phyloP scores from a whole-genome alignment of 768 basidiomycete species.

The Phlegmacium glaucopus region DNA sequence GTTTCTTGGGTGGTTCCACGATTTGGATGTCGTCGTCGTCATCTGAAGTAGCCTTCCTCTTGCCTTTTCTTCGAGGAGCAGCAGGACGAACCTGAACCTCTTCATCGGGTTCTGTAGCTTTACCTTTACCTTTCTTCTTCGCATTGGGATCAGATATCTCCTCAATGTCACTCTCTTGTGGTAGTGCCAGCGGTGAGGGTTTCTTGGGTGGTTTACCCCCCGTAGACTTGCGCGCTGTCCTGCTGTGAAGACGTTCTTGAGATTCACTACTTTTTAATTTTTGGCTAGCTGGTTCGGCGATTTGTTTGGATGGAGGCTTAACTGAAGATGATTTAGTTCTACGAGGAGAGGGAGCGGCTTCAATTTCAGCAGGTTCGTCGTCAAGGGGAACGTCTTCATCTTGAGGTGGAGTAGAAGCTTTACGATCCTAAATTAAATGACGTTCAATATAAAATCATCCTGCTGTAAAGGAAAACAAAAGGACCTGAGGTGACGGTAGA shows the following conservation, averaged over 20 bases:
- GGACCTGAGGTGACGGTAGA: constrained; percentile 22
- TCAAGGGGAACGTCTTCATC: neutral
- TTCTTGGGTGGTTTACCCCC: constrained; percentile 10
- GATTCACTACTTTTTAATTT: constrained; percentile 1
- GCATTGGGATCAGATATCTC: constrained; percentile 3
- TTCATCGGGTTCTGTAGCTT: constrained; percentile 12
- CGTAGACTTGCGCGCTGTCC: constrained; percentile 17
- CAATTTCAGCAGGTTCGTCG: too few species aligned
- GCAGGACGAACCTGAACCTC: constrained; percentile 19
- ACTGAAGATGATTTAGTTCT: neutral
- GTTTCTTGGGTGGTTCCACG: constrained; percentile 14
- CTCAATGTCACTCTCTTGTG: constrained; percentile 7
- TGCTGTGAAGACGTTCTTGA: neutral
- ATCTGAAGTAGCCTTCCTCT: constrained; percentile 23
- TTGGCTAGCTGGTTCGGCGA: constrained; percentile 1
- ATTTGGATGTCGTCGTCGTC: constrained; percentile 20
- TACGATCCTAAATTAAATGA: constrained; percentile 10
- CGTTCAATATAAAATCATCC: neutral
- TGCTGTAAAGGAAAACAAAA: neutral
- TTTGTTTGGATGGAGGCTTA: constrained; percentile 6
- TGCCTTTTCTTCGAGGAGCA: constrained; percentile 31
- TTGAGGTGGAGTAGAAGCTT: neutral
- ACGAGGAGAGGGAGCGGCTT: neutral
- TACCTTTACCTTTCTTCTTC: constrained; percentile 31
- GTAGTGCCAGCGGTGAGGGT: neutral